Evolutionary conservation across 2,329 filamentous ascomycete genomes (phyloP), one percentile per base, ranked within the genome.

Genomic region (Leptodontidium sp.): DNA sequence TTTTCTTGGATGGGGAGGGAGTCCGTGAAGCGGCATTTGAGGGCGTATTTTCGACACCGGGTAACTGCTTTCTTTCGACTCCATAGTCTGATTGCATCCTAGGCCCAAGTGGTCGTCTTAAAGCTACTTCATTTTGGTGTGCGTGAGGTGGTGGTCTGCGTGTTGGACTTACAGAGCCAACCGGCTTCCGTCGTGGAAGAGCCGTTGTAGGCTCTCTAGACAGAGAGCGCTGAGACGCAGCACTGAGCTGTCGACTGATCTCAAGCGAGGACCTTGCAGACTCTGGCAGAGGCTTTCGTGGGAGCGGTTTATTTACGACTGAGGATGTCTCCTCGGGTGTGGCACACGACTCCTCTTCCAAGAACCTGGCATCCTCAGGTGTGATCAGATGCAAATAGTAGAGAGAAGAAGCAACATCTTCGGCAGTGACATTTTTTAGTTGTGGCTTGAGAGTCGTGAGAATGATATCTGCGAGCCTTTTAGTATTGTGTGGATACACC

Each of bases 381-480:
- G 86, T 84, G 68, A 93, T 87, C 49, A 97, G 87, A 80, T 98
- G 95, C 64, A 98, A 84, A 78, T 96, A 98, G 81, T 98, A 99
- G 5, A 99, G 85, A 15, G 91, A 97, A 75, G 90, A 93, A 66
- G 91, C 88, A 61, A 99, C 90, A 78, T 98, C 95, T 78, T 94
- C 91, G 55, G 88, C 90, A 0, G 93, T 97, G 71, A 99, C 93
- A 69, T 93, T 95, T 79, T 96, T 97, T 52, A 91, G 86, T 63
- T 92, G 90, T 1, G 96, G 96, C 78, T 97, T 97, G 71, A 96
- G 87, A 0, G 96, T 93, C 1, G 95, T 97, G 57, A 99, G 88
- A 75, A 76, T 69, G 72, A 73, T 72, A 70, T 76, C 75, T 76
- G 38, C 5, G 26, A 11, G 14, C 6, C 4, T 38, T 24, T 74